Evolutionary conservation across 306 rosid genomes (phyloP).

Genomic region (Dryas octopetala): DNA sequence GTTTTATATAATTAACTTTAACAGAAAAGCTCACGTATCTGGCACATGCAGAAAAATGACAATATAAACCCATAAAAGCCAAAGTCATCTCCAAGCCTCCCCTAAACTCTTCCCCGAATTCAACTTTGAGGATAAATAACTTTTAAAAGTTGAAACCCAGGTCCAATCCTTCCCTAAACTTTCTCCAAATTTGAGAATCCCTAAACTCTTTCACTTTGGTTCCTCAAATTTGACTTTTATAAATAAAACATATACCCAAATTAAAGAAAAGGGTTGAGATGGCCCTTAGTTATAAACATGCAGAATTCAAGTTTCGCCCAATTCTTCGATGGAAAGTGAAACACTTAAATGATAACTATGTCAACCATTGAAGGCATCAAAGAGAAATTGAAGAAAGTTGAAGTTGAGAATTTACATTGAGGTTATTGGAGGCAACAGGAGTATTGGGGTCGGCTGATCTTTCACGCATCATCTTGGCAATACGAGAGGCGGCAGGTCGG

Average conservation of each 20-base stretch:
- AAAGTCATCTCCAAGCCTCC: not conserved
- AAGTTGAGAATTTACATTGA: not conserved
- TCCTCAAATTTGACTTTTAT: too few species aligned
- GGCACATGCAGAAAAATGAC: too few species aligned
- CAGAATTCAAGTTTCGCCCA: too few species aligned
- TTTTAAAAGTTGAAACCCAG: not conserved
- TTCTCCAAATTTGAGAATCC: not conserved
- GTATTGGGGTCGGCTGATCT: not conserved
- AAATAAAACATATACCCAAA: too few species aligned
- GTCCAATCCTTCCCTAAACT: not conserved
- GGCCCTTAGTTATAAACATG: too few species aligned
- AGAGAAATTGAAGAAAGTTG: not conserved
- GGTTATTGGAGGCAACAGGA: not conserved
- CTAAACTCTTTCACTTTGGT: not conserved
- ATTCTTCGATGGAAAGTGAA: too few species aligned
- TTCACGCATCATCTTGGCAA: conserved; percentile 57
- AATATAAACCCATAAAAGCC: not conserved
- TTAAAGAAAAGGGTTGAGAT: too few species aligned
- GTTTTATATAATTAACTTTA: not conserved
- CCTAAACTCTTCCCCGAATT: not conserved
- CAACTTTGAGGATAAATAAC: not conserved
- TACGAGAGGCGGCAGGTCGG: conserved; percentile 75
- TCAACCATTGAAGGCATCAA: not conserved
- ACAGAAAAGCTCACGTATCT: too few species aligned
- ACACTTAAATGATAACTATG: too few species aligned